A percentile compares a stretch with the other conserved stretches of the same genome.
Conservation (phyloP, 2,329 filamentous ascomycete genomes). For the Arthrobotrys entomopaga region DNA sequence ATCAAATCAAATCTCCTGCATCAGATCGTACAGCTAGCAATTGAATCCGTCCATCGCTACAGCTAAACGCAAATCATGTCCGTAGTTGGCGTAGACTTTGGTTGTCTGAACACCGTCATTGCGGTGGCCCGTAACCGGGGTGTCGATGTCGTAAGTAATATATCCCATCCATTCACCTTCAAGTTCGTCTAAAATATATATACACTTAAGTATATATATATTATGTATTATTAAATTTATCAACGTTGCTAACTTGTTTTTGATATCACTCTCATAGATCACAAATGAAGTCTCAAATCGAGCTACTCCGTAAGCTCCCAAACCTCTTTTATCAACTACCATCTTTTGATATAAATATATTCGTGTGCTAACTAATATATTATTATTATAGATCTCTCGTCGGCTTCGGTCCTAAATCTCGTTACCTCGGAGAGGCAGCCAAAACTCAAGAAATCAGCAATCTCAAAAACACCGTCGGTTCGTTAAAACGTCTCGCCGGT, state of each 20-base stretch:
- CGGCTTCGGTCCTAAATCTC: slow-evolving; percentile 90
- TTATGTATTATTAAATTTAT: no score
- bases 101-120: slow-evolving; percentile 95
- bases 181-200: slow-evolving; percentile 44
- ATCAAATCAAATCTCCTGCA: slow-evolving; percentile 3
- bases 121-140: slow-evolving; percentile 97
- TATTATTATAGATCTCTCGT: slow-evolving; percentile 78
- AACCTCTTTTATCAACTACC: slow-evolving; percentile 24
- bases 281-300: slow-evolving; percentile 99
- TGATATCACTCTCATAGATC: slow-evolving; percentile 71
- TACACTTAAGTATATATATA: neutral
- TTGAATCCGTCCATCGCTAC: slow-evolving; percentile 9
- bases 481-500: slow-evolving; percentile 90
- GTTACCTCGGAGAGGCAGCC: slow-evolving; percentile 92
- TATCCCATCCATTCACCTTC: slow-evolving; percentile 53
- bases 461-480: slow-evolving; percentile 97
- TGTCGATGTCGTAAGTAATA: slow-evolving; percentile 90
- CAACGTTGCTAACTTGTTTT: neutral
- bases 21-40: neutral
- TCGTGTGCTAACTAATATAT: slow-evolving; percentile 50
- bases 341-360: slow-evolving; percentile 57
- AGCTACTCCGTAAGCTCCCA: slow-evolving; percentile 86
- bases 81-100: slow-evolving; percentile 82
- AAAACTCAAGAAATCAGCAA: slow-evolving; percentile 99
- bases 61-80: slow-evolving; percentile 56